A percentile compares a stretch with the other conserved stretches of the same genome.
These are phyloP conservation scores for Leersia perrieri DNA, from an alignment of 176 grass and related monocot genomes.

Conservation along the genomic window DNA sequence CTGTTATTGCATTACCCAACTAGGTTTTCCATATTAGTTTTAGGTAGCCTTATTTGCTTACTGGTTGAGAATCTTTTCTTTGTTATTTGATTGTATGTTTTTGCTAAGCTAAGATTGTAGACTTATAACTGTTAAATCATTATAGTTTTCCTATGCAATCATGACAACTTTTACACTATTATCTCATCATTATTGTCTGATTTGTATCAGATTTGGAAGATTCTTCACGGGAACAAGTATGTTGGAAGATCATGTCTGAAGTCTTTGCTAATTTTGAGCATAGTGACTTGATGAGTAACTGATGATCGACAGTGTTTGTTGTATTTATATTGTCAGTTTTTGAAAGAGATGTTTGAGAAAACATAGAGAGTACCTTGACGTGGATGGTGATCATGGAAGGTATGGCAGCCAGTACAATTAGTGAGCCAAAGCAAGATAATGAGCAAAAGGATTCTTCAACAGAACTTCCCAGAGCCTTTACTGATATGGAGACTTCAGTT, in stretches of 20 bases:
- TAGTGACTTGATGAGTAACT: background rate
- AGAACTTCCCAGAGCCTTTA: constrained; percentile 9
- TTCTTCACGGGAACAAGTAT: background rate
- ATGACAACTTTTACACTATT: background rate
- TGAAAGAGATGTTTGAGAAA: background rate
- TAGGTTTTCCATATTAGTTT: background rate
- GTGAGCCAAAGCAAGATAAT: constrained; percentile 26
- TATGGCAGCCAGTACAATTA: constrained; percentile 2
- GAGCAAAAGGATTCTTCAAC: constrained; percentile 11
- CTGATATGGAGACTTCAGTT: constrained; percentile 27
- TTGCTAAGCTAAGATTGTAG: background rate
- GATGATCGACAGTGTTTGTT: constrained; percentile 4
- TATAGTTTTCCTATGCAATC: background rate
- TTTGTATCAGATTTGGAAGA: background rate
- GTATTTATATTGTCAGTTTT: background rate
- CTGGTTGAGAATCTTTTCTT: background rate
- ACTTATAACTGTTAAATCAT: background rate
- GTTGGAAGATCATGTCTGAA: constrained; percentile 4
- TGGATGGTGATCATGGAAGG: constrained; percentile 32
- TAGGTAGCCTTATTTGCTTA: background rate
- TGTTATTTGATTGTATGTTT: constrained; percentile 12
- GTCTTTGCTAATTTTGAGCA: background rate
- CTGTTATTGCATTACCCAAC: constrained; percentile 1
- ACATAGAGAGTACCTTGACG: background rate
- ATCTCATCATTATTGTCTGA: constrained; percentile 28